Base-by-base conservation (phyloP, 345 rosid species). In the Eucalyptus pauciflora region DNA sequence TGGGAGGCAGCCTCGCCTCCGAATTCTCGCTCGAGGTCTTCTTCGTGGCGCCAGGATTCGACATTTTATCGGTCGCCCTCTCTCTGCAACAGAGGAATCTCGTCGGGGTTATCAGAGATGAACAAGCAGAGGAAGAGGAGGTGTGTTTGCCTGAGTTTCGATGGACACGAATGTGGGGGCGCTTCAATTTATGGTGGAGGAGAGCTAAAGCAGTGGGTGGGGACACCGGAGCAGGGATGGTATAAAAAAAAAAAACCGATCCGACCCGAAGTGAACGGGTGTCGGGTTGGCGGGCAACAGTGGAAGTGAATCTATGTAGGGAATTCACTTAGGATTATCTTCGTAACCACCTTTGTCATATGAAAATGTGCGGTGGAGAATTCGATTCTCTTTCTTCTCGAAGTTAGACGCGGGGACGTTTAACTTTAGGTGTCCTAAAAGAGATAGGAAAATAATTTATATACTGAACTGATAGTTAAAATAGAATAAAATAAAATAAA, bases 321-420 rank as follows among this genome's bases (percentile, higher is more conserved):
- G 62, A 56, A 52, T 24, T 52, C 25, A 1, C 58, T 52, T 52
- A 0, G 58, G 0, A 52, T 52, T 52, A 52, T 7, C 5, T 4
- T 52, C 3, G 10, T 52, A 52, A 52, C 1, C 25, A 7, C 58
- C 2, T 52, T 52, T 52, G 0, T 1, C 1, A 1, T 52, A 18
- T 7, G 58, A 1, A 52, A 52, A 52, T 20, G 58, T 0, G 10
- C 0, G 10, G 22, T 1, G 4, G 10, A 52, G 10, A 52, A 52
- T 52, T 52, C 1, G 58, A 52, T 52, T 52, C 58, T 52, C 0
- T 52, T 3, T 4, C 56, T 18, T 52, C 9, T 18, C 1, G 7
- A 52, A 52, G 10, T 52, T 3, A 52, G 22, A 51, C 20, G 8
- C 20, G 2, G 7, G 54, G 7, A 16, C 3, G 18, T 50, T 50